phyloP scores from a whole-genome alignment of 345 rosid genomes.

The Citrus inodora region DNA sequence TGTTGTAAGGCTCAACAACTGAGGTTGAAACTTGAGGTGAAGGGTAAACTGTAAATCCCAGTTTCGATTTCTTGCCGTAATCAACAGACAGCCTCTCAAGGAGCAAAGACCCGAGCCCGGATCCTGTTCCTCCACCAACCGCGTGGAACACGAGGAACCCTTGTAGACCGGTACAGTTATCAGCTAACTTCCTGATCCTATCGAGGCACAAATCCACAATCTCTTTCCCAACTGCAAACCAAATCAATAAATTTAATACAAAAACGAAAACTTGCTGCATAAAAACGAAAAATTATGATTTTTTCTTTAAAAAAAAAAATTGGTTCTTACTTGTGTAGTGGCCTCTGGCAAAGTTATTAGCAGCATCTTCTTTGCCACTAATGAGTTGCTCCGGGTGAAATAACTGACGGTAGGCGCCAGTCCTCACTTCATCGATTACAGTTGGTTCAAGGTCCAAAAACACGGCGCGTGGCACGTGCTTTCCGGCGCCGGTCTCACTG shows the following conservation, averaged over 20 bases:
- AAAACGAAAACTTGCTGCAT: background rate
- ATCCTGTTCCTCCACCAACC: slow-evolving; percentile 46
- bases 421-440: slow-evolving; percentile 16
- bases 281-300: background rate
- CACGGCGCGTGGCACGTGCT: slow-evolving; percentile 24
- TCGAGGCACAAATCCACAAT: slow-evolving; percentile 43
- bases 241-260: background rate
- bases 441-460: slow-evolving; percentile 24
- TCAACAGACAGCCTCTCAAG: slow-evolving; percentile 41
- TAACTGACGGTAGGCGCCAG: slow-evolving; percentile 7
- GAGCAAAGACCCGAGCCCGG: slow-evolving; percentile 40
- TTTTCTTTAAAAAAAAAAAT: too few species aligned
- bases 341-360: slow-evolving; percentile 26
- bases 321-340: slow-evolving; percentile 18
- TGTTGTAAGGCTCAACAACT: slow-evolving; percentile 30
- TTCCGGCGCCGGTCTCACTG: slow-evolving; percentile 24
- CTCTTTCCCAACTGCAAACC: slow-evolving; percentile 36
- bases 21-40: slow-evolving; percentile 40
- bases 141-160: slow-evolving; percentile 44
- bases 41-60: slow-evolving; percentile 41
- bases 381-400: slow-evolving; percentile 18
- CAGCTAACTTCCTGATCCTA: slow-evolving; percentile 40
- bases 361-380: slow-evolving; percentile 25
- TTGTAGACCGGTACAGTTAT: slow-evolving; percentile 45
- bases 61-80: slow-evolving; percentile 36